A percentile compares a stretch with the other conserved stretches of the same genome.
These are phyloP conservation scores for Aspergillus floridensis DNA, from an alignment of 2,329 filamentous ascomycete genomes.

Conservation along the genomic window DNA sequence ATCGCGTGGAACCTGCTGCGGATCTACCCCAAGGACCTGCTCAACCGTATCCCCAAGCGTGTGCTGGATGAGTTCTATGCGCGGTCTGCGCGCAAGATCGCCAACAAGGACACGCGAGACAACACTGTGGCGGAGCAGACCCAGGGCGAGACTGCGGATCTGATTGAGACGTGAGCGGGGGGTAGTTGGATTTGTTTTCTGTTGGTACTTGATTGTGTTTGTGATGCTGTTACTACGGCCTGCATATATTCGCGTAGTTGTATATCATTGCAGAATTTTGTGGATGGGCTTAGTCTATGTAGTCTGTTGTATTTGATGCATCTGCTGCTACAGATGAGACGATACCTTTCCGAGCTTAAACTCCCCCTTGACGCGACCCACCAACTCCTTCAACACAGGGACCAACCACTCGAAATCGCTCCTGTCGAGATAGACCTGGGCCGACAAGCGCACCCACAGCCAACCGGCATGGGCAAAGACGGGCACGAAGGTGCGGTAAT, in stretches of 20 bases:
- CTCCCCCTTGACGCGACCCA: constrained; percentile 51
- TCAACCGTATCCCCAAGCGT: constrained; percentile 90
- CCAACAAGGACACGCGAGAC: constrained; percentile 50
- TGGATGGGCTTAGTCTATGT: no score
- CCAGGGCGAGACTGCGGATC: constrained; percentile 32
- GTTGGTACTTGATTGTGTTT: background rate
- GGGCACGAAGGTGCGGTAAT: constrained; percentile 71
- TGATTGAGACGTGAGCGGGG: constrained; percentile 41
- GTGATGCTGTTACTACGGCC: constrained; percentile 2
- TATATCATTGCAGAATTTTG: constrained; percentile 7
- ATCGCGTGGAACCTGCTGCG: constrained; percentile 93
- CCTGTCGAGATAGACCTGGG: constrained; percentile 79
- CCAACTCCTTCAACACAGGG: constrained; percentile 56
- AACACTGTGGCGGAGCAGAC: constrained; percentile 34
- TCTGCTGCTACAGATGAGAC: no score
- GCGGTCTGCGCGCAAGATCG: constrained; percentile 48
- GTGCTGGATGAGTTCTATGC: constrained; percentile 80
- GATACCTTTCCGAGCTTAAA: background rate
- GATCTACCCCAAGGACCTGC: constrained; percentile 96
- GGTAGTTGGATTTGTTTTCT: background rate
- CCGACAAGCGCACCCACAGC: constrained; percentile 72
- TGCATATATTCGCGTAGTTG: constrained; percentile 20
- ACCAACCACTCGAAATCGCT: constrained; percentile 74
- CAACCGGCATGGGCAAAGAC: constrained; percentile 59
- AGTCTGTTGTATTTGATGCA: no score